phyloP scores from a whole-genome alignment of 495 filamentous ascomycete species.

The Hypoxylon trugodes region DNA sequence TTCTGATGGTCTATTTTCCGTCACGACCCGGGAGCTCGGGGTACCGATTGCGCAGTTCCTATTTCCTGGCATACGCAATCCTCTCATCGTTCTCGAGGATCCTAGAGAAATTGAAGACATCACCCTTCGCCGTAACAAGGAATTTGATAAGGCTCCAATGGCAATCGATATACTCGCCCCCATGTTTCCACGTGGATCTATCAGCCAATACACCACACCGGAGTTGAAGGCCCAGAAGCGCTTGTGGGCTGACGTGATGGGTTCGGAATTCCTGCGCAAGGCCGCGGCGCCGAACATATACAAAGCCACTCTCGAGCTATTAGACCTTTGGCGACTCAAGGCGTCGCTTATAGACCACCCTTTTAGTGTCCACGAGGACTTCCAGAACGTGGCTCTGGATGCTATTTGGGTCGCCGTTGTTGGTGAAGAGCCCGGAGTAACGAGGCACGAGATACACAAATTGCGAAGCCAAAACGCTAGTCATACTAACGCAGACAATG shows the following conservation, averaged over 20 bases:
- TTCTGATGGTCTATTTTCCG: too few relatives aligned
- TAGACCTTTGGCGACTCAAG: not conserved
- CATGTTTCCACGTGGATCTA: not conserved
- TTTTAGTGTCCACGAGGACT: not conserved
- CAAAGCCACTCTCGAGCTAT: not conserved
- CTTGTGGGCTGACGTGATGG: conserved; percentile 6
- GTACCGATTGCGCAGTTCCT: too few relatives aligned
- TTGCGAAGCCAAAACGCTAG: not conserved
- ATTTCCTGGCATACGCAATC: too few relatives aligned
- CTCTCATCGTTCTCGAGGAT: not conserved
- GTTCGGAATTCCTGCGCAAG: conserved; percentile 1
- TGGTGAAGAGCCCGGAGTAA: not conserved
- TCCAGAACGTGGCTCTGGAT: not conserved
- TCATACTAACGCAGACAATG: not conserved
- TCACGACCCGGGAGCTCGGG: too few relatives aligned
- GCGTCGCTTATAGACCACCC: not conserved
- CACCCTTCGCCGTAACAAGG: not conserved
- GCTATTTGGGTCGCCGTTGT: not conserved
- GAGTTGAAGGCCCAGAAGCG: not conserved
- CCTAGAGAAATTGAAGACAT: not conserved
- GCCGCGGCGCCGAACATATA: not conserved
- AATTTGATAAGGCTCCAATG: not conserved
- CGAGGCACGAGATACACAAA: not conserved
- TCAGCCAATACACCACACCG: not conserved
- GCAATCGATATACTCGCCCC: not conserved